Base-by-base conservation (phyloP, 306 rosid species). In the Cucurbita pepo region DNA sequence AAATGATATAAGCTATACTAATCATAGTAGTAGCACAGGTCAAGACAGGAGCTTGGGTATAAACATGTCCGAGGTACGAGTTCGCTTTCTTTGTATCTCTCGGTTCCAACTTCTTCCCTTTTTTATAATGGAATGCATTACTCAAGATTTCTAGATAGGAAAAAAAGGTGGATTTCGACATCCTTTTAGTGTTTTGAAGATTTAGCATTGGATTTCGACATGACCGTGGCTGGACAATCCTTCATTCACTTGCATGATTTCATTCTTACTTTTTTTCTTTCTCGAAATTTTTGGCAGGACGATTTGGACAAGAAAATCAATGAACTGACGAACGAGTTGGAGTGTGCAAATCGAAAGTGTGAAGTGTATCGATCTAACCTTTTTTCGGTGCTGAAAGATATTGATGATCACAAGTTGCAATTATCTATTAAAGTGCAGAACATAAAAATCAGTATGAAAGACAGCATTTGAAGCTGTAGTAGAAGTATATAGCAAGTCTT, bases 351-450 rank as follows among this genome's bases (percentile, higher is more conserved):
- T 77, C 83, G 90, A 66, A 95, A 95, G 83, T 89, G 99, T 77
- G 97, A 89, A 75, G 82, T 89, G 83, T 95, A 95, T 78, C 92
- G 99, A 77, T 89, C 97, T 78, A 95, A 95, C 80, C 83, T 95
- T 81, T 90, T 91, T 74, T 91, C 97, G 1, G 88, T 89, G 85
- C 84, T 95, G 83, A 95, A 95, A 88, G 96, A 95, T 79, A 89
- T 95, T 61, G 99, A 95, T 80, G 99, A 91, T 83, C 97, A 91
- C 80, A 95, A 95, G 83, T 84, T 85, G 73, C 95, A 91, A 77
- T 77, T 95, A 83, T 89, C 97, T 58, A 83, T 95, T 78, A 91
- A 91, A 82, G 97, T 91, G 86, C 92, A 95, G 81, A 95, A 86
- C 83, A 87, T 91, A 80, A 95, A 95, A 89, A 89, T 95, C 76